Evolutionary conservation across 2,329 filamentous ascomycete genomes (phyloP), one percentile per base, ranked within the genome.

Genomic region (Fusarium algeriense): DNA sequence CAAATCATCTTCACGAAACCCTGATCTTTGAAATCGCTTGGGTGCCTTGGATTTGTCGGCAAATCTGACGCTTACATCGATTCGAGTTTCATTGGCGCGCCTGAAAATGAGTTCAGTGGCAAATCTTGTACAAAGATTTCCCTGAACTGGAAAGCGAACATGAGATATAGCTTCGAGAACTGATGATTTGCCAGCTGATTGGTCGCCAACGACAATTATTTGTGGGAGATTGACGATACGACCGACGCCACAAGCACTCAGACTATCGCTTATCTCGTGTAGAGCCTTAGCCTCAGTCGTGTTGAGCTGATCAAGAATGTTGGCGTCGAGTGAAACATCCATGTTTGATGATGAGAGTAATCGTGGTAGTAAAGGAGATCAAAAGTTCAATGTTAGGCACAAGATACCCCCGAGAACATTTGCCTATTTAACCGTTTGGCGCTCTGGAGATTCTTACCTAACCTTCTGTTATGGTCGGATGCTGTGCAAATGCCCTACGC

Each of bases 111-210:
- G 78, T 72, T 91, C 88, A 0, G 88, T 91, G 0, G 89, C 85
- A 64, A 91, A 91, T 1, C 87, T 82, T 0, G 90, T 91, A 74
- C 88, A 91, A 0, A 88, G 61, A 28, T 81, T 85, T 17, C 85
- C 85, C 8, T 89, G 86, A 14, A 85, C 80, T 0, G 88, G 87
- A 49, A 92, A 91, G 0, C 84, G 84, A 3, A 92, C 85, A 13
- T 86, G 84, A 0, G 89, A 88, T 49, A 92, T 88, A 0, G 89
- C 90, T 69, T 91, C 87, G 0, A 92, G 83, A 0, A 91, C 88
- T 0, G 88, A 91, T n/a, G 86, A 89, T 74, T 92, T 92, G 5
- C 89, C 89, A 2, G 86, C 85, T 0, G 86, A 89, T 60, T 89
- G 87, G 58, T 89, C 86, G 7, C 90, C 89, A 32, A 87, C 87